A percentile compares a stretch with the other conserved stretches of the same genome.
Conservation (phyloP, 2,329 filamentous ascomycete species). For the Trichoderma brevicompactum region DNA sequence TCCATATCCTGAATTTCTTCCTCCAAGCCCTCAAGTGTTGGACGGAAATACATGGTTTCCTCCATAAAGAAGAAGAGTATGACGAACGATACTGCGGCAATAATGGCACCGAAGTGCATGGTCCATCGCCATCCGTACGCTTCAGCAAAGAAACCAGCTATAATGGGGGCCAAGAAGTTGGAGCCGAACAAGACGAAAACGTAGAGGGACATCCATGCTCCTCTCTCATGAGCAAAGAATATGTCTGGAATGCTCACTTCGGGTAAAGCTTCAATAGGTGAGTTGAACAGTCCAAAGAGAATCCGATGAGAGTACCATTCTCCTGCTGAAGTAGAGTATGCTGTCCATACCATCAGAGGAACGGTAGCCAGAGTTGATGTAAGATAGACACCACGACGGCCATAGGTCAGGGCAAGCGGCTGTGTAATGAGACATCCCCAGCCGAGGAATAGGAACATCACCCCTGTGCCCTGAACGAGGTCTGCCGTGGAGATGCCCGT, state of each 20-base stretch:
- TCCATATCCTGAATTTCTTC: not conserved
- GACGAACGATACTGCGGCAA: conserved; percentile 52
- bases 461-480: conserved; percentile 56
- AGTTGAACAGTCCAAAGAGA: conserved; percentile 37
- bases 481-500: conserved; percentile 46
- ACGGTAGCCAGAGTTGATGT: conserved; percentile 43
- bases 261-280: conserved; percentile 40
- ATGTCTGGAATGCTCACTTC: conserved; percentile 43
- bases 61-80: conserved; percentile 62
- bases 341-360: conserved; percentile 43
- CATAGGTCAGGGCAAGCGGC: conserved; percentile 56
- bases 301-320: conserved; percentile 40
- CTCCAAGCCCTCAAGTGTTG: not conserved
- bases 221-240: conserved; percentile 51
- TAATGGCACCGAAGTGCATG: conserved; percentile 56
- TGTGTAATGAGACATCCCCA: conserved; percentile 59
- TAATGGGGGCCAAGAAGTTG: conserved; percentile 52
- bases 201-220: conserved; percentile 49
- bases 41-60: conserved; percentile 57
- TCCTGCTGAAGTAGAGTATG: conserved; percentile 30
- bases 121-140: conserved; percentile 54
- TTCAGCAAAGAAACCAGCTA: conserved; percentile 55
- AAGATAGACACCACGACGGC: conserved; percentile 52
- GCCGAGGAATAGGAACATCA: conserved; percentile 57
- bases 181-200: conserved; percentile 49